Conservation (phyloP, 106 monocot species). For the Dendrobium huoshanense region DNA sequence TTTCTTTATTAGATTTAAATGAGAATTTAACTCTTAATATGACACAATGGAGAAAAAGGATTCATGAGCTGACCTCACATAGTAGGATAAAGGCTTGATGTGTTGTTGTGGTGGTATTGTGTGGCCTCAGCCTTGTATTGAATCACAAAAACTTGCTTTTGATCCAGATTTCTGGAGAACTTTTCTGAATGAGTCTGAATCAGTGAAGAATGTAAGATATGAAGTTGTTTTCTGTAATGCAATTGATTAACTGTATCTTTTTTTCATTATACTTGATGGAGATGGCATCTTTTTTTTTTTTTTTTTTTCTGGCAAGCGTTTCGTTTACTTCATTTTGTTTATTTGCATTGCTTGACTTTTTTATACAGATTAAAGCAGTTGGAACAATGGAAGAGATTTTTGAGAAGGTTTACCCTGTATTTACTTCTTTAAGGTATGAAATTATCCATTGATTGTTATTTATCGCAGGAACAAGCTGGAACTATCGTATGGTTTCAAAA, state of each 20-base stretch:
- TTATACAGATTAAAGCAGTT: conserved; percentile 5
- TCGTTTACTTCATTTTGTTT: neutral
- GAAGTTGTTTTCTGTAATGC: neutral
- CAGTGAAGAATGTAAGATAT: neutral
- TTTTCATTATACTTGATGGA: too few species aligned
- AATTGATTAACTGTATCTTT: neutral
- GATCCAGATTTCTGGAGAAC: neutral
- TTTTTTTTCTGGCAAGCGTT: neutral
- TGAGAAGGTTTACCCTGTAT: neutral
- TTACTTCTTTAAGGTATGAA: conserved; percentile 2
- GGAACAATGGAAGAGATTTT: conserved; percentile 3
- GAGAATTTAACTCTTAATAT: too few species aligned
- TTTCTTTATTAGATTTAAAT: too few species aligned
- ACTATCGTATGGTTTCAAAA: too few species aligned
- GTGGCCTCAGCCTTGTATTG: neutral
- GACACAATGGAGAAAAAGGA: too few species aligned
- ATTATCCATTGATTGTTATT: too few species aligned
- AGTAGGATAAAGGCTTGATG: too few species aligned
- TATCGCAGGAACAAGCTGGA: too few species aligned
- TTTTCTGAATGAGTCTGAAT: neutral
- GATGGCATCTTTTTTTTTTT: too few species aligned
- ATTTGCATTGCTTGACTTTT: neutral
- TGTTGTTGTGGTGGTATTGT: too few species aligned
- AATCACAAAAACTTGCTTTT: neutral
- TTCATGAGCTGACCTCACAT: too few species aligned